Evolutionary conservation across 2,329 filamentous ascomycete species (phyloP).

Genomic region (Colletotrichum sp.): DNA sequence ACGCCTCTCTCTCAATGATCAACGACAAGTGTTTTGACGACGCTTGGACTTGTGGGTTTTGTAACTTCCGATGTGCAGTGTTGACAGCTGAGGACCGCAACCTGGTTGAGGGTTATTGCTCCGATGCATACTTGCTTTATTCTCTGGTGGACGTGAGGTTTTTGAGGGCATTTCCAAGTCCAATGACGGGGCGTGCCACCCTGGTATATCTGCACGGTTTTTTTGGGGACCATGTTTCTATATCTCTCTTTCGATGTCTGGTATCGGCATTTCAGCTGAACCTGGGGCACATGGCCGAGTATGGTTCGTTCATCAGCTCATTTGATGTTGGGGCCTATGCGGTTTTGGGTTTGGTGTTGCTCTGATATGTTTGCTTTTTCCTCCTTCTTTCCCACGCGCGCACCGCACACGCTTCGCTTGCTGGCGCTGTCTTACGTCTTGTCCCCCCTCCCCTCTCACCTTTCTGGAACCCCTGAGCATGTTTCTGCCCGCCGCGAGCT

Average conservation of each 20-base stretch:
- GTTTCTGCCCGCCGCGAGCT: not conserved
- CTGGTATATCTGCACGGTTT: not conserved
- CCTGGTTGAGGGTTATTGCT: not conserved
- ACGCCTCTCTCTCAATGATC: not conserved
- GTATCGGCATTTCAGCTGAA: not conserved
- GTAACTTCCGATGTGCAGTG: not conserved
- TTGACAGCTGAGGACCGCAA: not conserved
- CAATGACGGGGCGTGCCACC: not conserved
- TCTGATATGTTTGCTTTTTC: conserved; percentile 10
- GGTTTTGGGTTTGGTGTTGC: not conserved
- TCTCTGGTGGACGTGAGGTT: not conserved
- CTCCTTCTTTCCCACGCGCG: not conserved
- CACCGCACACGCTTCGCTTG: not conserved
- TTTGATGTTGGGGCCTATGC: not conserved
- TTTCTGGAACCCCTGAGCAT: not conserved
- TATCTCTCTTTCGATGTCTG: not conserved
- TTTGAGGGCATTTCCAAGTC: not conserved
- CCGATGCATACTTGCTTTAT: not conserved
- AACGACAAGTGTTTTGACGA: not conserved
- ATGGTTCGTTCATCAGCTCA: conserved; percentile 13
- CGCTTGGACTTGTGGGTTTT: not conserved
- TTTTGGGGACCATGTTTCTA: not conserved
- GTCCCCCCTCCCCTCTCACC: not conserved
- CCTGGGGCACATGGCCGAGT: not conserved
- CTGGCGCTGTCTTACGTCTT: not conserved